A percentile compares a stretch with the other conserved stretches of the same genome.
Conservation (phyloP, 495 filamentous ascomycete species). For the Aspergillus biplanus region DNA sequence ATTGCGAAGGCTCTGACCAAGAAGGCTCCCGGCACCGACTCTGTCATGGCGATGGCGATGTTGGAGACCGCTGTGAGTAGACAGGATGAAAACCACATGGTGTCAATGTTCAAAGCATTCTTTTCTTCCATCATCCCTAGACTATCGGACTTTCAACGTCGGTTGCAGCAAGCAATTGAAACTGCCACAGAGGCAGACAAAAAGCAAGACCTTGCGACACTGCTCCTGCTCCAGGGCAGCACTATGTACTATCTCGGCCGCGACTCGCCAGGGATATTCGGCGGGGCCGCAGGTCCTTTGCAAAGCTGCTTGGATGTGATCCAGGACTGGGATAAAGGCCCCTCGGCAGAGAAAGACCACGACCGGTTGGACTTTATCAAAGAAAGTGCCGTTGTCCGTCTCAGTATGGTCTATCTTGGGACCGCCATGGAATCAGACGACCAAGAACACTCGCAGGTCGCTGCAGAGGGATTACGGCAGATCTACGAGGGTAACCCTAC, state of each 20-base stretch:
- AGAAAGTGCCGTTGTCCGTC: neutral
- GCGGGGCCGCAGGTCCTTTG: conserved; percentile 2
- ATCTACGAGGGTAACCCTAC: neutral
- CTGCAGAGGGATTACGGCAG: neutral
- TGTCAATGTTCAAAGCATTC: conserved; percentile 6
- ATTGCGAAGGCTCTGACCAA: conserved; percentile 12
- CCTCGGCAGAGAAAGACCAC: neutral
- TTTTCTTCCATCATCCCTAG: conserved; percentile 8
- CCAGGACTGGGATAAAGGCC: neutral
- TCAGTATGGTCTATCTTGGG: conserved; percentile 1
- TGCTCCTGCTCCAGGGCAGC: conserved; percentile 10
- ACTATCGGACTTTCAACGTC: conserved; percentile 5
- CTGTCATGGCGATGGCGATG: neutral
- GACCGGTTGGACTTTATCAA: neutral
- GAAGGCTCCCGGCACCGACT: conserved; percentile 11
- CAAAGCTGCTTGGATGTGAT: conserved; percentile 3
- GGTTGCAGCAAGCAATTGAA: conserved; percentile 13
- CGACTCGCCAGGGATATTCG: conserved; percentile 2
- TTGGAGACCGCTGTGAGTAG: neutral
- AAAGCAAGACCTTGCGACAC: conserved; percentile 4
- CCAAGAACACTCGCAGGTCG: neutral
- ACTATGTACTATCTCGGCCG: conserved; percentile 9
- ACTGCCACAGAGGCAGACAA: conserved; percentile 5
- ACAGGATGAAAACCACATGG: neutral
- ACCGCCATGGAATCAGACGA: neutral